These are phyloP conservation scores for Mycena kentingensis DNA, from an alignment of 768 basidiomycete species.

Conservation along the genomic window DNA sequence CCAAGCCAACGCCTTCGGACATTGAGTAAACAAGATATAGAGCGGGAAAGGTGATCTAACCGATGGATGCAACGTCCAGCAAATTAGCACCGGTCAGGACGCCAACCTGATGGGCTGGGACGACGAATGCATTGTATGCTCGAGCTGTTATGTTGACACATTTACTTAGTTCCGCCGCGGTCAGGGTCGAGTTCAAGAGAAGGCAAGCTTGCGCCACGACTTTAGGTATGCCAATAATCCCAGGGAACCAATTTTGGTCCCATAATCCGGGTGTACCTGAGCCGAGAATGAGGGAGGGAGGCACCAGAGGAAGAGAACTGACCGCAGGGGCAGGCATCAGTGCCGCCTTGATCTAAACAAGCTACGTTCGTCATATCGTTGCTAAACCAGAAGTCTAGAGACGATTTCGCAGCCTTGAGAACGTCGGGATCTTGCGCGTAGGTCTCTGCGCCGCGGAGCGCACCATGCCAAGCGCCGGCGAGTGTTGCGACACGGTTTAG, in stretches of 20 bases:
- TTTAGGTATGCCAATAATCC: slow-evolving; percentile 64
- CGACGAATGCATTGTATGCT: slow-evolving; percentile 48
- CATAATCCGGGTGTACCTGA: neutral
- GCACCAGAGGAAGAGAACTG: too few relatives aligned
- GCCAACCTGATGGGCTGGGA: slow-evolving; percentile 45
- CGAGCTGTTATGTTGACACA: slow-evolving; percentile 55
- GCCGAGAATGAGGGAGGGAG: too few relatives aligned
- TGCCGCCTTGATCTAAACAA: slow-evolving; percentile 60
- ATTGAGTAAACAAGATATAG: neutral
- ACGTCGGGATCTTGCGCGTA: slow-evolving; percentile 45
- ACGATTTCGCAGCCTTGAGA: slow-evolving; percentile 41
- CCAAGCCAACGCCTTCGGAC: slow-evolving; percentile 49
- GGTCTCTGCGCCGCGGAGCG: slow-evolving; percentile 40
- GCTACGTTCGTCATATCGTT: slow-evolving; percentile 56
- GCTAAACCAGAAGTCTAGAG: slow-evolving; percentile 66
- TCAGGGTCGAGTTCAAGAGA: slow-evolving; percentile 50
- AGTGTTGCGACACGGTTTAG: slow-evolving; percentile 53
- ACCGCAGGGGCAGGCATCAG: slow-evolving; percentile 53
- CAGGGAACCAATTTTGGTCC: slow-evolving; percentile 66
- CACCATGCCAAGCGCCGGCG: slow-evolving; percentile 61
- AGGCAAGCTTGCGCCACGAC: slow-evolving; percentile 60
- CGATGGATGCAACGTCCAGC: slow-evolving; percentile 65
- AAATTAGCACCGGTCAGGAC: slow-evolving; percentile 65
- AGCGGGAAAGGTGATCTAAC: slow-evolving; percentile 27
- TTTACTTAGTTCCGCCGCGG: slow-evolving; percentile 31